These are phyloP conservation scores for Rosa multiflora DNA, from an alignment of 306 rosid genomes.

Conservation along the genomic window DNA sequence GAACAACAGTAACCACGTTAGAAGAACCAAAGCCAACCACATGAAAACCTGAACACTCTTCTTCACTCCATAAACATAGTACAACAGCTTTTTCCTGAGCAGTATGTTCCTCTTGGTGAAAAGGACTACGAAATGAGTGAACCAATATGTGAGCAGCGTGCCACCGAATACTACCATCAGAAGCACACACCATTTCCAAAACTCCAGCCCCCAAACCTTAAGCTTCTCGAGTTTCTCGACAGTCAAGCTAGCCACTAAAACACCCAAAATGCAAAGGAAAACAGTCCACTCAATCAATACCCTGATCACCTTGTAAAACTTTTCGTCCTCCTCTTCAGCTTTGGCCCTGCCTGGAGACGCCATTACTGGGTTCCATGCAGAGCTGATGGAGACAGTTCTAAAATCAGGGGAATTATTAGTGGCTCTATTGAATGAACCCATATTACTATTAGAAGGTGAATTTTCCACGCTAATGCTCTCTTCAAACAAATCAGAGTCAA, in stretches of 20 bases:
- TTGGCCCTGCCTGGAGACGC: too few relatives aligned
- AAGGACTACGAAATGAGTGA: slow-evolving; percentile 63
- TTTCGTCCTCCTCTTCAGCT: too few relatives aligned
- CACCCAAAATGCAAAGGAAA: slow-evolving; percentile 41
- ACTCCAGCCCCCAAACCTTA: slow-evolving; percentile 49
- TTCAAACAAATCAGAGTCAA: slow-evolving; percentile 27
- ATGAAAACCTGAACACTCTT: slow-evolving; percentile 12
- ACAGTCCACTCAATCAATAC: slow-evolving; percentile 45
- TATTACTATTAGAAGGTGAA: too few relatives aligned
- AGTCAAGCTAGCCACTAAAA: slow-evolving; percentile 52
- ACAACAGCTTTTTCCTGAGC: slow-evolving; percentile 69
- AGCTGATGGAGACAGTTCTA: too few relatives aligned
- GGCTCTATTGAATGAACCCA: too few relatives aligned
- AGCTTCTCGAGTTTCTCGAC: slow-evolving; percentile 27
- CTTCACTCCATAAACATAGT: slow-evolving; percentile 43
- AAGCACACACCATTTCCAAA: slow-evolving; percentile 88
- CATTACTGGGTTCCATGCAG: too few relatives aligned
- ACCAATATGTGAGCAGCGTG: slow-evolving; percentile 59
- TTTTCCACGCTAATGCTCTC: slow-evolving; percentile 21
- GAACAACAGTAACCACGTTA: slow-evolving; percentile 66
- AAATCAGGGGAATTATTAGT: too few relatives aligned
- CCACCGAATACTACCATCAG: slow-evolving; percentile 71
- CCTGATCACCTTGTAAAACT: too few relatives aligned
- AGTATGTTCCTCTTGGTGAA: slow-evolving; percentile 75
- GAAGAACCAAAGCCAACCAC: slow-evolving; percentile 67